Percentiles rank a stretch among this genome's conserved stretches.
Conservation (phyloP, 2,329 filamentous ascomycete genomes). For the Ambrosiella beaveri region DNA sequence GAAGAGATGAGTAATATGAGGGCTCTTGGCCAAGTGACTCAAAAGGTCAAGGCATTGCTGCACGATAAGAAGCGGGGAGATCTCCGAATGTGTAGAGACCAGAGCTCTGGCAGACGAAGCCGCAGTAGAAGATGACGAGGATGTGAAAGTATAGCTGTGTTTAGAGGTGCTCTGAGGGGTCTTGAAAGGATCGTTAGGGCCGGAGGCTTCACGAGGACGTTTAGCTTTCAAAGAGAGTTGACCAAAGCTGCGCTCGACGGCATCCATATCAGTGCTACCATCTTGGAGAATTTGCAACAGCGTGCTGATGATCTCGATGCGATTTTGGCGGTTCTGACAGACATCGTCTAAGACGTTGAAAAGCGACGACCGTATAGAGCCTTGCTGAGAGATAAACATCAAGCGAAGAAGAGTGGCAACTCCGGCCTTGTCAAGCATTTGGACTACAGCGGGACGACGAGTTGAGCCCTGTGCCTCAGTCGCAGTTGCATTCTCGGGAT, state of each 20-base stretch:
- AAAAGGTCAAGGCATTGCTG: conserved; percentile 85
- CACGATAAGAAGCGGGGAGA: conserved; percentile 85
- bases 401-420: conserved; percentile 92
- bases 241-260: conserved; percentile 88
- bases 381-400: conserved; percentile 92
- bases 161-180: conserved; percentile 61
- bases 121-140: conserved; percentile 16
- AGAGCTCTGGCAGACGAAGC: conserved; percentile 20
- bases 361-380: conserved; percentile 66
- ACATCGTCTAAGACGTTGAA: conserved; percentile 81
- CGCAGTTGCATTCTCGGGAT: too few species aligned
- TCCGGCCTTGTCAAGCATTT: conserved; percentile 93
- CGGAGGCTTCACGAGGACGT: conserved; percentile 49
- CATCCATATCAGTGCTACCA: conserved; percentile 79
- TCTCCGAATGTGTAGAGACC: conserved; percentile 49
- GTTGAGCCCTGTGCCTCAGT: not conserved
- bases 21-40: conserved; percentile 70
- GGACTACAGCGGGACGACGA: conserved; percentile 59
- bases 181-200: conserved; percentile 36
- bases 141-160: conserved; percentile 41
- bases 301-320: conserved; percentile 83
- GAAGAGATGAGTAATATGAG: conserved; percentile 80
- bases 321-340: conserved; percentile 91
- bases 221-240: conserved; percentile 84
- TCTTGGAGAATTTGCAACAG: conserved; percentile 88